phyloP scores from a whole-genome alignment of 768 basidiomycete genomes.

The Boletus fagicola region DNA sequence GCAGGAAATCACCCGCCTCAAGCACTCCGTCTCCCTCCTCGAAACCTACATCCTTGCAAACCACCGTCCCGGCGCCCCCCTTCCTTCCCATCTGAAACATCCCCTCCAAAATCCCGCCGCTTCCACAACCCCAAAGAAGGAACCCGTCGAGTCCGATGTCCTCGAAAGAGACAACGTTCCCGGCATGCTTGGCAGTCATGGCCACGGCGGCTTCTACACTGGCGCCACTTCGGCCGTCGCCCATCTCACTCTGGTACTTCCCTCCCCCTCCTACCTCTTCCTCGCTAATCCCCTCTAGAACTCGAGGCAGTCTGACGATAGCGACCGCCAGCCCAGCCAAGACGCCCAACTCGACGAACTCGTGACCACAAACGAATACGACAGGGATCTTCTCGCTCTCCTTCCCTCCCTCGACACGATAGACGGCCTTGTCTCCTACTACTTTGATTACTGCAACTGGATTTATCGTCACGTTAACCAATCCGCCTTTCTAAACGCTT shows the following conservation, averaged over 20 bases:
- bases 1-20: conserved; percentile 41
- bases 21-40: conserved; percentile 41
- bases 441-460: conserved; percentile 89
- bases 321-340: conserved; percentile 51
- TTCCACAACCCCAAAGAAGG: conserved; percentile 51
- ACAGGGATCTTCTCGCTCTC: conserved; percentile 66
- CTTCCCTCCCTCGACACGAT: conserved; percentile 67
- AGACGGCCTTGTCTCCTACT: conserved; percentile 70
- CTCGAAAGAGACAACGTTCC: conserved; percentile 50
- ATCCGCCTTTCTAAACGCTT: conserved; percentile 56
- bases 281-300: conserved; percentile 35
- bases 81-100: conserved; percentile 30
- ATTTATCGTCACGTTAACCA: conserved; percentile 78
- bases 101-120: conserved; percentile 21
- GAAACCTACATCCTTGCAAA: conserved; percentile 37
- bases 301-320: conserved; percentile 50
- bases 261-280: conserved; percentile 11
- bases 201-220: conserved; percentile 68
- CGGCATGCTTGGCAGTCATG: conserved; percentile 65
- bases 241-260: conserved; percentile 58
- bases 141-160: conserved; percentile 46
- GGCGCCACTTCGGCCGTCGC: conserved; percentile 78
- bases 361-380: conserved; percentile 51
- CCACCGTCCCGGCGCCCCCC: conserved; percentile 22
- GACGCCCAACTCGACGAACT: conserved; percentile 43